Base-by-base conservation (phyloP, 306 rosid species). In the Alnus rubra region DNA sequence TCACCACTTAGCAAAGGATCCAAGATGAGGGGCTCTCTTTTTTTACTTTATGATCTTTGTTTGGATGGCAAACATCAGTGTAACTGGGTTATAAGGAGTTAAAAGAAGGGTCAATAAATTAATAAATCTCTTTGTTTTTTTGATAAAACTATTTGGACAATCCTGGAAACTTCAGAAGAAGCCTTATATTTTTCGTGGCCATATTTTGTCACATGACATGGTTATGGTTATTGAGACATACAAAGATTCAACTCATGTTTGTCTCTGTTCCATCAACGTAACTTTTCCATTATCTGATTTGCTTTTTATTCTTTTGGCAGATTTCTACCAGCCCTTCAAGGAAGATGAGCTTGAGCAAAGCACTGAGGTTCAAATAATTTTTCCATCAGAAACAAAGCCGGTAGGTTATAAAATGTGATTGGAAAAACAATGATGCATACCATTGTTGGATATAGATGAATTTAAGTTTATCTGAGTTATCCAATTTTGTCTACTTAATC, bases 271-370 rank as follows among this genome's bases (percentile, higher is more conserved):
- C 23, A 44, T 30, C 68, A 31, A 0, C 3, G 16, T 68, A 16
- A 58, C 23, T 78, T 72, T 73, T 14, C 54, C n/a, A 49, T 8
- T 23, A 58, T 58, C n/a, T 79, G 14, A 56, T 58, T 12, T 51
- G 78, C 54, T 16, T 33, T 47, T 33, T 51, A 10, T 74, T 83
- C 53, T 62, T 67, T 68, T 51, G 60, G 54, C 93, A 93, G 98
- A 93, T 88, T 87, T 93, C 81, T 93, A 91, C 76, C 92, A 89
- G 75, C 98, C 94, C 15, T 89, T 93, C 50, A 91, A 88, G 92
- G 93, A 91, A 86, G 98, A 93, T 74, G 97, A 91, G 60, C 39
- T 89, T 78, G 97, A 93, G 81, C 97, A 93, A 63, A 93, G 97
- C 87, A 91, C 97, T 0, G 97, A 88, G 86, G 98, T 93, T 87